Percentiles rank a stretch among this genome's conserved stretches.
Conservation (phyloP, 352 stramenopile genomes). For the Chloridella minuta region DNA sequence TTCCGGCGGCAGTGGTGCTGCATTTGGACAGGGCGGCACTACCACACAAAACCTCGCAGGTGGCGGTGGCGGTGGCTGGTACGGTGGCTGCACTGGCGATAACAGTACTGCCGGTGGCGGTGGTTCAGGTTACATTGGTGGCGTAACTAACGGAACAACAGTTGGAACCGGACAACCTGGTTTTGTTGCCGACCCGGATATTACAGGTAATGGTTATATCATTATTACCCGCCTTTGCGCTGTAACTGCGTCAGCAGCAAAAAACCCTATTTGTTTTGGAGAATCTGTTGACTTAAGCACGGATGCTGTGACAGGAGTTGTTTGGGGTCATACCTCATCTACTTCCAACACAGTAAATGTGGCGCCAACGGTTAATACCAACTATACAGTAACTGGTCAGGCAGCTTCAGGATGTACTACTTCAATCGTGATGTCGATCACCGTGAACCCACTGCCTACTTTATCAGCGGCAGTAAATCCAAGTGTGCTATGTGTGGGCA, state of each 20-base stretch:
- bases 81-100: no score
- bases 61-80: no score
- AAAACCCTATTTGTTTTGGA: not conserved
- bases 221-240: not conserved
- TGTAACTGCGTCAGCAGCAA: no score
- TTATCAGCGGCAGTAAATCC: not conserved
- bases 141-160: not conserved
- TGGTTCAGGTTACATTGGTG: not conserved
- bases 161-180: not conserved
- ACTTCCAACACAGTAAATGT: not conserved
- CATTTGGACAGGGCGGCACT: no score
- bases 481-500: not conserved
- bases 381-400: not conserved
- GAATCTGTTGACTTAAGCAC: not conserved
- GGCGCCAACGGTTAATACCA: not conserved
- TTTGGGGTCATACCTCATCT: not conserved
- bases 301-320: not conserved
- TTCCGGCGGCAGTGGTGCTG: no score
- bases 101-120: not conserved
- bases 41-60: no score
- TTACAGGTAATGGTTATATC: not conserved
- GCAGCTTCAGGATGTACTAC: not conserved
- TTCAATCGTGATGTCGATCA: not conserved
- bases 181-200: not conserved
- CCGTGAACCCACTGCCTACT: not conserved